Evolutionary conservation across 257 asterid species (phyloP).

Genomic region (Fraxinus americana): DNA sequence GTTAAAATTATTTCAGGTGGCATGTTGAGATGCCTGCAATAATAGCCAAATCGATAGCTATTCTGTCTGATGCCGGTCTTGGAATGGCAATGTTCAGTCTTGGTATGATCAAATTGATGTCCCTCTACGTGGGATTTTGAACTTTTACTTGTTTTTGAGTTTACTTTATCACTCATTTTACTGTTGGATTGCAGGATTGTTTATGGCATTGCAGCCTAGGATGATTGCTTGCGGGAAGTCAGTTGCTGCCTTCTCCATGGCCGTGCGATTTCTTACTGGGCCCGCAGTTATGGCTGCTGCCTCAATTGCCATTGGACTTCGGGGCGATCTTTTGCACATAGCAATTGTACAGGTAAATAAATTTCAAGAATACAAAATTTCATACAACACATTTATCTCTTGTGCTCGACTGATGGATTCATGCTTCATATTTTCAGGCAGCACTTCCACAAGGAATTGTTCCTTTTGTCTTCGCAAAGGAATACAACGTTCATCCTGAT

Average conservation of each 20-base stretch:
- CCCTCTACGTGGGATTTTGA: neutral
- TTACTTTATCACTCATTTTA: neutral
- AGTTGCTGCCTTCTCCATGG: conserved; percentile 65
- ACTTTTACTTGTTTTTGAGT: neutral
- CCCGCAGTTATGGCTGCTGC: conserved; percentile 86
- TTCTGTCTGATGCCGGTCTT: conserved; percentile 75
- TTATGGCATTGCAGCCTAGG: conserved; percentile 74
- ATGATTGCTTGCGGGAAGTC: conserved; percentile 70
- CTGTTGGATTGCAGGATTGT: conserved; percentile 44
- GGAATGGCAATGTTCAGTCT: conserved; percentile 90
- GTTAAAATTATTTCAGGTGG: conserved; percentile 46
- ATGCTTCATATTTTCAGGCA: conserved; percentile 38
- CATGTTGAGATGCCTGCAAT: conserved; percentile 71
- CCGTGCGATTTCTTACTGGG: conserved; percentile 54
- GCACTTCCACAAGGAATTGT: conserved; percentile 79
- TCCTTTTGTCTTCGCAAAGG: conserved; percentile 75
- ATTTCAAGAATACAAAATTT: neutral
- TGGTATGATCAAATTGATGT: conserved; percentile 30
- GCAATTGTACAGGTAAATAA: conserved; percentile 69
- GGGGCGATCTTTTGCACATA: conserved; percentile 58
- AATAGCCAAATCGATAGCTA: conserved; percentile 57
- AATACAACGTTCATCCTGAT: conserved; percentile 69
- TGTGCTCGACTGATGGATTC: neutral
- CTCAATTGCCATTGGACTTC: conserved; percentile 65
- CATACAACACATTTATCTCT: neutral